phyloP scores from a whole-genome alignment of 352 stramenopile genomes.

The Thalassiosira ordinaria region DNA sequence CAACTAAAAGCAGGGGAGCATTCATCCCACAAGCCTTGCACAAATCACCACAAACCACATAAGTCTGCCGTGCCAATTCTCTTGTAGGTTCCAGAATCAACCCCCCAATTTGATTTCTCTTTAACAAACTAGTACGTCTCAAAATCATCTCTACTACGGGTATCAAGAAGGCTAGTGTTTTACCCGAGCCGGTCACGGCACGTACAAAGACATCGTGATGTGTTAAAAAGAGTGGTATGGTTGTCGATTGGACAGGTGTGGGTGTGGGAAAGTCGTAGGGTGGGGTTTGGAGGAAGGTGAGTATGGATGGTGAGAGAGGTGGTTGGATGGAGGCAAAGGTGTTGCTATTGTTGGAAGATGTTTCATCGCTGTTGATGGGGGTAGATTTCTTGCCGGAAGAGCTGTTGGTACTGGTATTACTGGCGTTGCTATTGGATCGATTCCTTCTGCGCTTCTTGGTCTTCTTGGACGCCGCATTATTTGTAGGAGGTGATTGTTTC shows the following conservation, averaged over 20 bases:
- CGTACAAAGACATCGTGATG: conserved; percentile 96
- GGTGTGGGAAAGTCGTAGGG: conserved; percentile 72
- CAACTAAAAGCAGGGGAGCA: conserved; percentile 73
- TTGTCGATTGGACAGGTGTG: conserved; percentile 93
- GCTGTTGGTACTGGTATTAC: background rate
- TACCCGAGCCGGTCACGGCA: conserved; percentile 94
- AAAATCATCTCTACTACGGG: conserved; percentile 93
- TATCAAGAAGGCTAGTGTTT: conserved; percentile 99
- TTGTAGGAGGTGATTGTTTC: background rate
- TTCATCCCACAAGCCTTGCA: conserved; percentile 61
- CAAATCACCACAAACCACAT: conserved; percentile 77
- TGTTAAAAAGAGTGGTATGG: conserved; percentile 92
- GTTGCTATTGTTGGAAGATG: conserved; percentile 16
- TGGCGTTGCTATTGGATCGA: conserved; percentile 27
- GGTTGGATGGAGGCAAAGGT: conserved; percentile 48
- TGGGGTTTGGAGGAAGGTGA: conserved; percentile 49
- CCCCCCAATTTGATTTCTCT: conserved; percentile 72
- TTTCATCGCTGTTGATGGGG: background rate
- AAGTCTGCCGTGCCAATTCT: conserved; percentile 98
- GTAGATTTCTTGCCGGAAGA: background rate
- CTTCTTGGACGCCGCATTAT: background rate
- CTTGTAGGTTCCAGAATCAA: conserved; percentile 94
- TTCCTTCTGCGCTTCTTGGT: conserved; percentile 18
- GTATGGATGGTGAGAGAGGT: conserved; percentile 49
- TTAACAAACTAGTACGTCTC: conserved; percentile 53